Conservation (phyloP, 139 green algal genomes). For the Closterium sp. region DNA sequence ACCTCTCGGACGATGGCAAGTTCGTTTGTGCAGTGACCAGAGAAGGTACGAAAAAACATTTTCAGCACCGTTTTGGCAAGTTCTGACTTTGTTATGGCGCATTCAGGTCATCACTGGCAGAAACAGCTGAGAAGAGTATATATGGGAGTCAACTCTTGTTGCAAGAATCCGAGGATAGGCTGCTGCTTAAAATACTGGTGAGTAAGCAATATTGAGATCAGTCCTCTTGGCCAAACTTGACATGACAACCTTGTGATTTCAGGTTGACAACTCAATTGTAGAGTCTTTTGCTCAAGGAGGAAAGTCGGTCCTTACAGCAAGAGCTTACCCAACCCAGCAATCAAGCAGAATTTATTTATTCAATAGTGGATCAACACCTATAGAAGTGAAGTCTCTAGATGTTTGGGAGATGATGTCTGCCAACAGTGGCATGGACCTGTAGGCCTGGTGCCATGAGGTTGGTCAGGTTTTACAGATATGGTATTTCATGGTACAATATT, state of each 20-base stretch:
- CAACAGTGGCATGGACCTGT: neutral
- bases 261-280: slow-evolving; percentile 42
- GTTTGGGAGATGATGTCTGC: neutral
- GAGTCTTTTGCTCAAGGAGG: slow-evolving; percentile 43
- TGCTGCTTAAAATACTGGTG: neutral
- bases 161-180: neutral
- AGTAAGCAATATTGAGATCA: no score
- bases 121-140: neutral
- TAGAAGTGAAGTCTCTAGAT: neutral
- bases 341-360: slow-evolving; percentile 21
- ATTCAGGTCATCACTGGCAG: neutral
- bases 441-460: no score
- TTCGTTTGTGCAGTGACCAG: slow-evolving; percentile 26
- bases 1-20: slow-evolving; percentile 2
- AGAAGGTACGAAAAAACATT: neutral
- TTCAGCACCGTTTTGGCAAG: neutral
- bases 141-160: neutral
- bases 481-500: no score
- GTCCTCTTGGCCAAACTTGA: no score
- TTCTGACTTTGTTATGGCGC: neutral
- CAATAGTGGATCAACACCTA: slow-evolving; percentile 21
- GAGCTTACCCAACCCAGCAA: slow-evolving; percentile 7
- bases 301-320: slow-evolving; percentile 18
- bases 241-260: neutral
- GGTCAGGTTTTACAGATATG: no score